Conservation (phyloP, 1,284 basidiomycete species). For the Hemileia vastatrix region DNA sequence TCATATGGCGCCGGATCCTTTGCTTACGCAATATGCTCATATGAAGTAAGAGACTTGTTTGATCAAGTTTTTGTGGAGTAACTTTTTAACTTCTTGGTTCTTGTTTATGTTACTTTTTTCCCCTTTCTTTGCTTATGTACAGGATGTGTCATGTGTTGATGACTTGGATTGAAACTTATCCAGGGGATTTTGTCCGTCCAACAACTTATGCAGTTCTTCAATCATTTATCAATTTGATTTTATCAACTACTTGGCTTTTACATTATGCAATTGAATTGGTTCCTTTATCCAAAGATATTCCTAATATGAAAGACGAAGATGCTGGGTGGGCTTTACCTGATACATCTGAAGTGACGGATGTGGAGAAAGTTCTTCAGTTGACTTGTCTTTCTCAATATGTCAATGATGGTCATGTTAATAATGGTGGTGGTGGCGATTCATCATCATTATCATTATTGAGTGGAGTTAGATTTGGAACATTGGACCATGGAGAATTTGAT, state of each 20-base stretch:
- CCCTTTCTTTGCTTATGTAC: not conserved
- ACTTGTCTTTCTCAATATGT: too few relatives aligned
- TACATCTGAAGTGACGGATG: not conserved
- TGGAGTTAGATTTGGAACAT: too few relatives aligned
- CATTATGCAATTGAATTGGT: slow-evolving; percentile 38
- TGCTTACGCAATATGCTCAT: slow-evolving; percentile 36
- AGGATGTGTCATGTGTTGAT: slow-evolving; percentile 34
- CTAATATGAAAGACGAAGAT: slow-evolving; percentile 29
- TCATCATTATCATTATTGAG: too few relatives aligned
- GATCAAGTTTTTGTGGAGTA: too few relatives aligned
- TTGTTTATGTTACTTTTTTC: not conserved
- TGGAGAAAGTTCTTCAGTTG: slow-evolving; percentile 5
- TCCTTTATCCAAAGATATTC: slow-evolving; percentile 26
- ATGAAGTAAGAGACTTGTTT: slow-evolving; percentile 36
- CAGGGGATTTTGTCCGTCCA: slow-evolving; percentile 30
- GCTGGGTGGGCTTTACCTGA: slow-evolving; percentile 36
- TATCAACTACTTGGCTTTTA: slow-evolving; percentile 31
- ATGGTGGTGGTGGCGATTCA: too few relatives aligned
- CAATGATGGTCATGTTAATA: too few relatives aligned
- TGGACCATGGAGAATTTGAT: too few relatives aligned
- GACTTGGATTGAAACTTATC: slow-evolving; percentile 36
- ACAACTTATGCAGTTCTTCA: slow-evolving; percentile 8
- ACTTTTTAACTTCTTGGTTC: not conserved
- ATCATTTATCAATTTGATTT: slow-evolving; percentile 14
- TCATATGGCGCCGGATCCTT: slow-evolving; percentile 29